phyloP scores from a whole-genome alignment of 208 protist genomes.

The Angomonas desouzai region DNA sequence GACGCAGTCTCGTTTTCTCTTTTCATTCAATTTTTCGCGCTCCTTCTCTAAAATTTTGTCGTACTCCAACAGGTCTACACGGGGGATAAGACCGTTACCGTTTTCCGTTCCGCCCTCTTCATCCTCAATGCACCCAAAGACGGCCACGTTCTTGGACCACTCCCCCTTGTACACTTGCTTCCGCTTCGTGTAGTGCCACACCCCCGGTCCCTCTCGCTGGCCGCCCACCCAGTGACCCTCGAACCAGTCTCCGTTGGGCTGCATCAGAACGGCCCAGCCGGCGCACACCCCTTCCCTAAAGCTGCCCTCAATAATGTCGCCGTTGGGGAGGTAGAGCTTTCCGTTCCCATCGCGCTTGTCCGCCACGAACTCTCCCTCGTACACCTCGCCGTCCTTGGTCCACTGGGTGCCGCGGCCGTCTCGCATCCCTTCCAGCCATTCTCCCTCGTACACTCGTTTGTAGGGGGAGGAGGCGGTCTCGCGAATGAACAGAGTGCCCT shows the following conservation, averaged over 20 bases:
- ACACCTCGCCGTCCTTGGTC: conserved; percentile 80
- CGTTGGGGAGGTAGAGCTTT: conserved; percentile 76
- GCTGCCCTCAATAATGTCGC: conserved; percentile 78
- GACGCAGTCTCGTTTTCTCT: conserved; percentile 43
- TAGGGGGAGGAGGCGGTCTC: conserved; percentile 45
- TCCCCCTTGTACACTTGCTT: conserved; percentile 77
- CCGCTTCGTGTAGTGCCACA: conserved; percentile 77
- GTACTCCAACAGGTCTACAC: conserved; percentile 55
- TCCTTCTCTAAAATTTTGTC: conserved; percentile 60
- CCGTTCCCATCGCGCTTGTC: conserved; percentile 71
- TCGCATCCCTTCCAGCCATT: conserved; percentile 77
- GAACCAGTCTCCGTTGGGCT: conserved; percentile 76
- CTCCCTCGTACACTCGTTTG: conserved; percentile 79
- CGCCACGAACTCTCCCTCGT: conserved; percentile 72
- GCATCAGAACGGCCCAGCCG: conserved; percentile 73
- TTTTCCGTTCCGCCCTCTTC: conserved; percentile 38
- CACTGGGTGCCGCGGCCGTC: conserved; percentile 84
- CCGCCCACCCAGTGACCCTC: conserved; percentile 80
- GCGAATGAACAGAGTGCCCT: conserved; percentile 82
- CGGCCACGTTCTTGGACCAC: conserved; percentile 77
- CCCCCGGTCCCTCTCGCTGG: conserved; percentile 79
- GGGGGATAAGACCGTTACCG: conserved; percentile 71
- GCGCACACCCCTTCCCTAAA: conserved; percentile 60
- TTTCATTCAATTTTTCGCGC: conserved; percentile 61
- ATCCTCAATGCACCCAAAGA: conserved; percentile 76